phyloP scores from a whole-genome alignment of 225 moss, liverwort and hornwort genomes.

The Neckera pumila region DNA sequence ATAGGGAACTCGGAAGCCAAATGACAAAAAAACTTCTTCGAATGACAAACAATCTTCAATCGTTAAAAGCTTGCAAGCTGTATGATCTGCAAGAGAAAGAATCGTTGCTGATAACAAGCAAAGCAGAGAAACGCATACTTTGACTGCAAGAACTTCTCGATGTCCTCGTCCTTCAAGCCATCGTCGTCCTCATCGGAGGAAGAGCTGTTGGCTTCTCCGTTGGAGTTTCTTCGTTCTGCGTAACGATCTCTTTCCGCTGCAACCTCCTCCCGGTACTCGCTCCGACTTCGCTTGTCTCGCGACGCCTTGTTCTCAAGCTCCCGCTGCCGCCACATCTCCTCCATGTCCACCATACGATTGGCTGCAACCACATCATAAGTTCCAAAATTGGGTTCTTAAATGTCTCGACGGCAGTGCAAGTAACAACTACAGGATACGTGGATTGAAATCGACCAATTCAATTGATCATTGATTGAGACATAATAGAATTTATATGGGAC shows the following conservation, averaged over 20 bases:
- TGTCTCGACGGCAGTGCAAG: background rate
- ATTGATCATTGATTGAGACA: background rate
- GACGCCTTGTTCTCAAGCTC: conserved; percentile 57
- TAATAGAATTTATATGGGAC: background rate
- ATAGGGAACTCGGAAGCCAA: background rate
- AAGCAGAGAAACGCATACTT: conserved; percentile 29
- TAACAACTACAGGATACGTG: background rate
- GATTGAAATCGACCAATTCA: background rate
- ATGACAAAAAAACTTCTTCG: background rate
- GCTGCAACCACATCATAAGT: conserved; percentile 24
- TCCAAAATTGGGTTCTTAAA: background rate
- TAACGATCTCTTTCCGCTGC: conserved; percentile 7
- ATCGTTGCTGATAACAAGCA: background rate
- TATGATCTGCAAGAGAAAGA: background rate
- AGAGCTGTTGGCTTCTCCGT: conserved; percentile 4
- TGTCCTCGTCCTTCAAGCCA: conserved; percentile 73
- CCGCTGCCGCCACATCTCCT: conserved; percentile 98
- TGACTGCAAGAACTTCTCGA: conserved; percentile 82
- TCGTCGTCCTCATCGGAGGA: conserved; percentile 21
- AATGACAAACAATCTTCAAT: background rate
- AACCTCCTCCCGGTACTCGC: background rate
- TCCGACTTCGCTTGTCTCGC: conserved; percentile 31
- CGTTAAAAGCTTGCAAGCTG: background rate
- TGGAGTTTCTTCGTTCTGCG: background rate
- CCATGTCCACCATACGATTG: conserved; percentile 86